Evolutionary conservation across 169 alveolate species (phyloP), one percentile per base, ranked within the genome.

Genomic region (Cryptosporidium andersoni): DNA sequence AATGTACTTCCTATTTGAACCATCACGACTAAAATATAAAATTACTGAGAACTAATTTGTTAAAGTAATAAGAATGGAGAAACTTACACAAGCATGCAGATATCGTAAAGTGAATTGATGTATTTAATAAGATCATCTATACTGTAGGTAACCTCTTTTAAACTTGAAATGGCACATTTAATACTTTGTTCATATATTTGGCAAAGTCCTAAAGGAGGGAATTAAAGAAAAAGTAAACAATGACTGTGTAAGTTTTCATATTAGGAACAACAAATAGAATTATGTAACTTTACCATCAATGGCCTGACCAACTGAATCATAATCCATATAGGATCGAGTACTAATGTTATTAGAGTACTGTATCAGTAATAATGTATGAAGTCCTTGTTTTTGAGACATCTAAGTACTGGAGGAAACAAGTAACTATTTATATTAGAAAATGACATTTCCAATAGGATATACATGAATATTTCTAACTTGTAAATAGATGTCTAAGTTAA

Each of bases 11-110:
- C 67, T 52, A 74, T 74, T 58, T 37, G 74, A 43, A 1, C 85
- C 85, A 60, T 74, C 85, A 3, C 85, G 85, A 25, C 85, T 74
- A 43, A 5, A 47, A 45, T 16, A 8, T 43, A 8, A 7, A 36
- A 47, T 42, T 66, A 3, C n/a, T 34, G 37, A 34, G 9, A 7
- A 3, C n/a, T 40, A 53, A 40, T 51, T 49, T 6, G 14, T 47
- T 1, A 60, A 4, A 66, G 51, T 39, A 40, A 37, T 9, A 34
- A 12, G 55, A 2, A 4, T 37, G 7, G 9, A 2, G 8, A 40
- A 60, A 74, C 85, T 74, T 74, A 74, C 85, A 68, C 60, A 5
- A 74, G 62, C 85, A 74, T 74, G 85, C 85, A 74, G 25, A 74
- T 74, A 60, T 74, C 85, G 14, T 74, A 74, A 55, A 74, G 85